Evolutionary conservation across 805 yeast genomes (phyloP).

Genomic region (Metschnikowia santaceciliae): DNA sequence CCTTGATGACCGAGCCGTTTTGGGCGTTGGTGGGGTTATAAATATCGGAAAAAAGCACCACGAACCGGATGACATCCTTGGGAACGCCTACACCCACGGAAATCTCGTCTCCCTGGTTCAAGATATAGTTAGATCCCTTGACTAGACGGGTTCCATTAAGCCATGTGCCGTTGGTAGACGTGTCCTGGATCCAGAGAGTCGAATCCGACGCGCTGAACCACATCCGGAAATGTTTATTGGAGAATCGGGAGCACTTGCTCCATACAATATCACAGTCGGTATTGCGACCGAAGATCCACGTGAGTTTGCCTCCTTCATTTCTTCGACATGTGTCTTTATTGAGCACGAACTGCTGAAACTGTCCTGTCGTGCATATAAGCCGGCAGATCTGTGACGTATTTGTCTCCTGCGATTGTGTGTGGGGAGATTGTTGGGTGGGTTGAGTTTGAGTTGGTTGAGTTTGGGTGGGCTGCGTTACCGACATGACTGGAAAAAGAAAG

Average conservation of each 20-base stretch:
- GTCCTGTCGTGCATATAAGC: slow-evolving; percentile 58
- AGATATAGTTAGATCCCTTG: slow-evolving; percentile 71
- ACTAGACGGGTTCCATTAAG: slow-evolving; percentile 70
- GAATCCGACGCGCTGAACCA: slow-evolving; percentile 60
- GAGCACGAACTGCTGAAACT: slow-evolving; percentile 46
- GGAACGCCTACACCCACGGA: slow-evolving; percentile 85
- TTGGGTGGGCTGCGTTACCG: slow-evolving; percentile 1
- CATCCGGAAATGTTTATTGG: slow-evolving; percentile 69
- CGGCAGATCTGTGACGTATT: slow-evolving; percentile 44
- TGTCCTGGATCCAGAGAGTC: slow-evolving; percentile 62
- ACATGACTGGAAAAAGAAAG: not conserved
- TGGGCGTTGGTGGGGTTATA: slow-evolving; percentile 31
- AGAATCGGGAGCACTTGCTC: slow-evolving; percentile 56
- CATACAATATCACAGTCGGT: slow-evolving; percentile 59
- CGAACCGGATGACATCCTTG: slow-evolving; percentile 55
- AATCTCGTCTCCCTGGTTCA: slow-evolving; percentile 91
- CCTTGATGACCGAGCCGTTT: slow-evolving; percentile 29
- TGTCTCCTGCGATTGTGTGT: slow-evolving; percentile 11
- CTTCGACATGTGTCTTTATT: slow-evolving; percentile 24
- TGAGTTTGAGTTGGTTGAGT: slow-evolving; percentile 35
- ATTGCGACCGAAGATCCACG: slow-evolving; percentile 78
- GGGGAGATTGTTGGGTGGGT: slow-evolving; percentile 20
- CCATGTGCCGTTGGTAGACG: slow-evolving; percentile 90
- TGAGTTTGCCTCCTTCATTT: slow-evolving; percentile 22
- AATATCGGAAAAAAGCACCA: slow-evolving; percentile 45